Evolutionary conservation across 2,329 filamentous ascomycete genomes (phyloP), one percentile per base, ranked within the genome.

Genomic region (Rugonectria rugulosa): DNA sequence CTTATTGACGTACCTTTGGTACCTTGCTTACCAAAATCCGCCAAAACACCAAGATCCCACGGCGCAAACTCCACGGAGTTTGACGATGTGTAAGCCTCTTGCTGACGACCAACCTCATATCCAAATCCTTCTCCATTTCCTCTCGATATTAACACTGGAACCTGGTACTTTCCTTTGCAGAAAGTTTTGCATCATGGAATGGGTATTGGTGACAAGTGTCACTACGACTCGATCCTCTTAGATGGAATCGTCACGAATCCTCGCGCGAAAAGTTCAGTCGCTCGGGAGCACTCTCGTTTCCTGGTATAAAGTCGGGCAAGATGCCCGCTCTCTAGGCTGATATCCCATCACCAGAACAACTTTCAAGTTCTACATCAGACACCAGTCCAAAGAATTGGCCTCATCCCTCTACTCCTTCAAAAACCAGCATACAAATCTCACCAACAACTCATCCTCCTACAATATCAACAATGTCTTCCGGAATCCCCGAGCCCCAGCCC

Each of bases 401-500:
- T 15, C 19, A 19, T 29, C 26, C 19, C 20, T 2, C 24, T 20
- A 24, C 26, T 31, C 20, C 9, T 26, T 15, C n/a, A n/a, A n/a
- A n/a, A n/a, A 14, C 8, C 31, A 7, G 15, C 17, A 26, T 27
- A 38, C 40, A 26, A 27, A n/a, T n/a, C n/a, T n/a, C 17, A 46
- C 36, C 45, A 17, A 9, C 29, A 24, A 2, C 7, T 24, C 26
- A 40, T 34, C 26, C 20, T 29, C 23, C 31, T 21, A 31, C 26
- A 29, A 29, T 29, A 29, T 47, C 11, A 32, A 51, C 21, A 36
- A 62, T 62, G 56, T 53, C 56, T 37, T 59, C 60, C 5, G 38
- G 55, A n/a, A 34, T 48, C 20, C 58, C 59, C 3, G 42, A 61
- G n/a, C 15, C 57, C 6, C 31, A 61, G 26, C 31, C 55, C 23